A percentile compares a stretch with the other conserved stretches of the same genome.
These are phyloP conservation scores for Cordia subcordata DNA, from an alignment of 257 asterid species.

Conservation along the genomic window DNA sequence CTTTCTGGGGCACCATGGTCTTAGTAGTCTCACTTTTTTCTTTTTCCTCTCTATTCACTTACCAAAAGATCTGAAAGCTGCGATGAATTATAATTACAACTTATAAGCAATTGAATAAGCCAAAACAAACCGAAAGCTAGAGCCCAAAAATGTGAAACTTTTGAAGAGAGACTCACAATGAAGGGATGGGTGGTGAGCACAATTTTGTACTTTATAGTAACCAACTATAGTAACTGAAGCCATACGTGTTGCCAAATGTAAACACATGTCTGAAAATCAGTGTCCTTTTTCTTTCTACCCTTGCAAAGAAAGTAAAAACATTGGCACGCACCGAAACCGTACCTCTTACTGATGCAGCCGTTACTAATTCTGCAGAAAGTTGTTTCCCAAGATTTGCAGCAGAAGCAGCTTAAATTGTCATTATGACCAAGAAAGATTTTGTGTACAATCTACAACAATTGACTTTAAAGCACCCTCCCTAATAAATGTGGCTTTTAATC, in stretches of 20 bases:
- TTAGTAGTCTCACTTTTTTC: too few relatives aligned
- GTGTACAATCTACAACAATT: not conserved
- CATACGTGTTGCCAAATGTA: not conserved
- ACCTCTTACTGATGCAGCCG: constrained; percentile 6
- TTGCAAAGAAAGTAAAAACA: not conserved
- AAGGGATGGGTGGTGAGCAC: not conserved
- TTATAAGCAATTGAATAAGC: not conserved
- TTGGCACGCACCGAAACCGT: not conserved
- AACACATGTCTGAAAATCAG: not conserved
- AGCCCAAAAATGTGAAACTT: not conserved
- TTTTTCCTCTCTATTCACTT: constrained; percentile 16
- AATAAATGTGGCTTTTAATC: constrained; percentile 1
- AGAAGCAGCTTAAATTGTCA: constrained; percentile 15
- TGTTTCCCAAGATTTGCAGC: constrained; percentile 19
- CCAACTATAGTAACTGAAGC: not conserved
- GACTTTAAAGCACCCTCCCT: not conserved
- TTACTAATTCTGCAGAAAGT: constrained; percentile 13
- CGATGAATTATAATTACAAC: too few relatives aligned
- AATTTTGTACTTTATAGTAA: not conserved
- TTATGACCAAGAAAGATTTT: constrained; percentile 1
- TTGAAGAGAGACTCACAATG: not conserved
- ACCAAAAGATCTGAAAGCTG: not conserved
- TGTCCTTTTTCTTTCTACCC: not conserved
- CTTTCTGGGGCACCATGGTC: constrained; percentile 54
- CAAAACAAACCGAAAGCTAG: not conserved